These are phyloP conservation scores for Penicillium dipodomyicola DNA, from an alignment of 495 filamentous ascomycete genomes.

Conservation along the genomic window DNA sequence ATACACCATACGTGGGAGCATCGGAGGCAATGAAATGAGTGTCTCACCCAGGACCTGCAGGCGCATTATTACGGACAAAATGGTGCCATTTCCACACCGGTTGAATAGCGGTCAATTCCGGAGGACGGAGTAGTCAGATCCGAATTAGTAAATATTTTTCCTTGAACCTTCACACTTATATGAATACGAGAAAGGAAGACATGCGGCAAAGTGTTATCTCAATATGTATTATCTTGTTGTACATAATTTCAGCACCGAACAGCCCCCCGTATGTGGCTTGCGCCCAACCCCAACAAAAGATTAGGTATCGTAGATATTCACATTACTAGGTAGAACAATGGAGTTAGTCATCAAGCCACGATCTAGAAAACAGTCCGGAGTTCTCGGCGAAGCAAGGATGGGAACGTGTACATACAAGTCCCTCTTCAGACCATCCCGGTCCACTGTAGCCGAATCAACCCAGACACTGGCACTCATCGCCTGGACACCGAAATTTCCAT, in stretches of 20 bases:
- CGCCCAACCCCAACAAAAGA: not conserved
- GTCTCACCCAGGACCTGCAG: constrained; percentile 14
- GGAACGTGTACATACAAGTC: constrained; percentile 30
- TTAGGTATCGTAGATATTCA: constrained; percentile 20
- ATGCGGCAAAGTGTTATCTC: not conserved
- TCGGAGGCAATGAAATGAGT: not conserved
- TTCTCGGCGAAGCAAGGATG: not conserved
- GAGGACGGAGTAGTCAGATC: not conserved
- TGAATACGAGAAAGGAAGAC: constrained; percentile 2
- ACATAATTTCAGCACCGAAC: not conserved
- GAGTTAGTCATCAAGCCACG: not conserved
- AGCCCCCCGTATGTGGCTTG: no score
- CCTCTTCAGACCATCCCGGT: constrained; percentile 44
- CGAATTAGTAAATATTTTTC: not conserved
- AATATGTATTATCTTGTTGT: not conserved
- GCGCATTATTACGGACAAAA: not conserved
- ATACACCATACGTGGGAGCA: not conserved
- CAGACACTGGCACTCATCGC: constrained; percentile 57
- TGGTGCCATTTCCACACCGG: not conserved
- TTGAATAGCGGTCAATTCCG: no score
- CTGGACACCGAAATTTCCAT: constrained; percentile 52
- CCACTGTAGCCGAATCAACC: constrained; percentile 56
- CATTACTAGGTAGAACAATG: constrained; percentile 7
- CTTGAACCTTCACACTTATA: no score
- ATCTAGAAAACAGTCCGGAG: not conserved